Base-by-base conservation (phyloP, 371 early-diverging fungal species). In the Zopfochytrium polystomum region DNA sequence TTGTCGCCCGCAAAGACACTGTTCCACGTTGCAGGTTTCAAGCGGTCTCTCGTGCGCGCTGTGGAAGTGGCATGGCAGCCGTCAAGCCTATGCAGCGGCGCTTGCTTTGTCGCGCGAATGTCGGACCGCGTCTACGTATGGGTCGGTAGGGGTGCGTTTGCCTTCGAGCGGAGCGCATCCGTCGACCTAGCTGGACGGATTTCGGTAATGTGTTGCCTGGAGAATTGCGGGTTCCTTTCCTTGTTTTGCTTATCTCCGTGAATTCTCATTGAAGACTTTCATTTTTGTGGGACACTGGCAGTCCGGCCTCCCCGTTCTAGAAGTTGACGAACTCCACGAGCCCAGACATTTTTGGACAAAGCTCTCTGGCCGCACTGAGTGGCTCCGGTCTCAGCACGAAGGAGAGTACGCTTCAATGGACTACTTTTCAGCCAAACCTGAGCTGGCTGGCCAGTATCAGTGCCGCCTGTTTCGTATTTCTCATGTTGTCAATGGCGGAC, bases 401-500 rank as follows among this genome's bases (percentile, higher is more conserved):
- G 9, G 18, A 35, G 62, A 62, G 18, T 68, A 64, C 31, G 60
- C 51, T 2, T 65, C 62, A 3, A 35, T 57, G 13, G 45, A 43
- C 3, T 64, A 57, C 31, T 51, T 60, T 27, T 26, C 52, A 13
- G 47, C 34, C 44, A 60, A 56, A 35, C 38, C 51, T 22, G 57
- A 55, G 23, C 38, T 45, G n/a, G 45, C 35, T 4, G 58, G 57
- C 15, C 20, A 13, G 6, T 72, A 66, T 58, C 42, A 42, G 11
- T 34, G 52, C 13, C 61, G 71, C 2, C 63, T 74, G 1, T 74
- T 65, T 57, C 47, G 66, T 11, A 59, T 74, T 2, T 71, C 68
- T 46, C 68, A 70, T 52, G 66, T 73, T 32, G 56, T 67, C 11
- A 59, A 65, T 34, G 74, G 74, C 20, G 54, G 53, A 20, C 71